Evolutionary conservation across 352 stramenopile species (phyloP), one percentile per base, ranked within the genome.

Genomic region (Phytophthora constricta): DNA sequence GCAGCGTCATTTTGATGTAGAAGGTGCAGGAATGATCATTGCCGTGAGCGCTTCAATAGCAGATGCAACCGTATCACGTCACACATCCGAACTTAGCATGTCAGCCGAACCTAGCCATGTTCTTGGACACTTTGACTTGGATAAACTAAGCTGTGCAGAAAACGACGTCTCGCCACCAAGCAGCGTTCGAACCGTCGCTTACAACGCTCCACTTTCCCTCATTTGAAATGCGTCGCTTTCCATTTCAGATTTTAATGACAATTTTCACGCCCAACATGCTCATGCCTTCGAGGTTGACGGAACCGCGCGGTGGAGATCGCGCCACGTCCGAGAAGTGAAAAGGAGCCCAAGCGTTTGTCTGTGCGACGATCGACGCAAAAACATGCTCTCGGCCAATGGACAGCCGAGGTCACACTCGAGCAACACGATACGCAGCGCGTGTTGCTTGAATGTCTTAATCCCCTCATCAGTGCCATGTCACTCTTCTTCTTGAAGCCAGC

Each of bases 351-450:
- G n/a, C n/a, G n/a, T n/a, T n/a, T 42, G 50, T 68, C 45, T 49
- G 46, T 19, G 61, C 17, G 42, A 48, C 42, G 42, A 11, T 16
- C 11, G 33, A 19, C 17, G 33, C 62, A 70, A 70, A 70, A 65
- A 65, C 46, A 70, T 65, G 52, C 53, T 25, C 25, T 41, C 1
- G 17, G 8, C 10, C 8, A 33, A n/a, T 51, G 45, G 45, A 37
- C 45, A 51, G 45, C 45, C 45, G n/a, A n/a, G n/a, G n/a, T n/a
- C n/a, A n/a, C n/a, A n/a, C n/a, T n/a, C n/a, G n/a, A n/a, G n/a
- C 51, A 65, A 48, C 72, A 62, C 54, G 68, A 77, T 56, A 51
- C 76, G 68, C 67, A 76, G 55, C 72, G 52, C 28, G 60, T 61
- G 16, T 62, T 49, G 19, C 55, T 66, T 26, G 73, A 81, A n/a